These are phyloP conservation scores for Phytophthora colocasiae DNA, from an alignment of 352 stramenopile species.

Conservation along the genomic window DNA sequence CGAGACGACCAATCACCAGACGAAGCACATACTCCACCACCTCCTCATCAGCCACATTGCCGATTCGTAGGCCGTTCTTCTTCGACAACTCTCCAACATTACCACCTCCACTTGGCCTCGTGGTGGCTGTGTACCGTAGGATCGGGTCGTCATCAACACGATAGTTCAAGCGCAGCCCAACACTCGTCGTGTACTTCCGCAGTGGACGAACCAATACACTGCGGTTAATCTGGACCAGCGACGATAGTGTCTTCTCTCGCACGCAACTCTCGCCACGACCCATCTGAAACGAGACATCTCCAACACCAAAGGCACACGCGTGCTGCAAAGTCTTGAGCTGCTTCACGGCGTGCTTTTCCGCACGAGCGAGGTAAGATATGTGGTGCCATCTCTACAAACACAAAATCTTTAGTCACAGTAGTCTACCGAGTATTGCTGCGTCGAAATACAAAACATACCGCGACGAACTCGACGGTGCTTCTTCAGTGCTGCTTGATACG, in stretches of 20 bases:
- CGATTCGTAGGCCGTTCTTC: conserved; percentile 24
- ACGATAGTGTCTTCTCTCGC: conserved; percentile 21
- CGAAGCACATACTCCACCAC: conserved; percentile 51
- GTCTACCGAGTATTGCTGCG: background rate
- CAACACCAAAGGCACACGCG: background rate
- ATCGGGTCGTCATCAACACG: conserved; percentile 71
- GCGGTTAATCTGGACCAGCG: conserved; percentile 26
- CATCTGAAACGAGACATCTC: conserved; percentile 26
- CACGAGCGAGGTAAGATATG: conserved; percentile 13
- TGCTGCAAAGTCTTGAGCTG: conserved; percentile 11
- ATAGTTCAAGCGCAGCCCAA: conserved; percentile 50
- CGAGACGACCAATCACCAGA: conserved; percentile 39
- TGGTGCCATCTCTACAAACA: background rate
- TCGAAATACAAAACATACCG: too few species aligned
- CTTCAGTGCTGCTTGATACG: conserved; percentile 25
- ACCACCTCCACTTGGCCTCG: conserved; percentile 40
- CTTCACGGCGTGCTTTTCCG: conserved; percentile 24
- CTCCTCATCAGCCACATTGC: conserved; percentile 44
- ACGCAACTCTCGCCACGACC: conserved; percentile 17
- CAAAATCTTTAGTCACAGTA: background rate
- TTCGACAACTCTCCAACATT: conserved; percentile 26
- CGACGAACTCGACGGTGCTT: conserved; percentile 7
- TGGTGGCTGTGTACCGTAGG: conserved; percentile 66
- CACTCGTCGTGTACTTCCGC: conserved; percentile 42
- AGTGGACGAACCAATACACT: conserved; percentile 22